phyloP scores from a whole-genome alignment of 2,329 filamentous ascomycete genomes.

The Colletotrichum shisoi region DNA sequence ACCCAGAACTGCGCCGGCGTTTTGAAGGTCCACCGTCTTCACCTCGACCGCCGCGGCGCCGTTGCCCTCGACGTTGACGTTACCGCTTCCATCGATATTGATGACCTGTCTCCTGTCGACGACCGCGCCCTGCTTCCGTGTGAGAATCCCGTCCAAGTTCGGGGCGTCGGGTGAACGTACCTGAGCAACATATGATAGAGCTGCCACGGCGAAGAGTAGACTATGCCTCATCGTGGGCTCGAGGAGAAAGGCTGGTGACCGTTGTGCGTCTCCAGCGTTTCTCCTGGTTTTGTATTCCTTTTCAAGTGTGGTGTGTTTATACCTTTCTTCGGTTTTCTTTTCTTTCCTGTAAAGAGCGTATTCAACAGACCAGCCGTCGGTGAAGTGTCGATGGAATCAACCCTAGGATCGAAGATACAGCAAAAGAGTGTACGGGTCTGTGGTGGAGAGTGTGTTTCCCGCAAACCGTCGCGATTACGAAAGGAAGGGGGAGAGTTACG shows the following conservation, averaged over 20 bases:
- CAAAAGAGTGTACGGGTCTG: slow-evolving; percentile 22
- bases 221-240: slow-evolving; percentile 41
- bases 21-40: slow-evolving; percentile 29
- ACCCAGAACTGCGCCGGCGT: slow-evolving; percentile 10
- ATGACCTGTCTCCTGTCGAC: slow-evolving; percentile 34
- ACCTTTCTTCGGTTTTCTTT: background rate
- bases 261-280: slow-evolving; percentile 35
- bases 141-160: slow-evolving; percentile 16
- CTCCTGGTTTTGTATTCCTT: slow-evolving; percentile 4
- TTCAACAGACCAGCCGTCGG: slow-evolving; percentile 46
- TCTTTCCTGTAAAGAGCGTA: slow-evolving; percentile 29
- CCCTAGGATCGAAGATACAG: slow-evolving; percentile 37
- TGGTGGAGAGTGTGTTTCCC: slow-evolving; percentile 15
- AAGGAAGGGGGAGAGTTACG: slow-evolving; percentile 17
- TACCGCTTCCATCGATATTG: slow-evolving; percentile 30
- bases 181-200: slow-evolving; percentile 39
- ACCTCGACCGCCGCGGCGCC: slow-evolving; percentile 18
- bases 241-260: slow-evolving; percentile 30
- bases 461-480: slow-evolving; percentile 28
- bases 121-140: slow-evolving; percentile 32
- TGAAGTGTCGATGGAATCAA: slow-evolving; percentile 43
- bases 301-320: background rate
- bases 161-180: slow-evolving; percentile 25
- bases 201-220: slow-evolving; percentile 39
- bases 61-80: slow-evolving; percentile 19